A percentile compares a stretch with the other conserved stretches of the same genome.
These are phyloP conservation scores for Fusarium sp. DNA, from an alignment of 2,329 filamentous ascomycete species.

Conservation along the genomic window DNA sequence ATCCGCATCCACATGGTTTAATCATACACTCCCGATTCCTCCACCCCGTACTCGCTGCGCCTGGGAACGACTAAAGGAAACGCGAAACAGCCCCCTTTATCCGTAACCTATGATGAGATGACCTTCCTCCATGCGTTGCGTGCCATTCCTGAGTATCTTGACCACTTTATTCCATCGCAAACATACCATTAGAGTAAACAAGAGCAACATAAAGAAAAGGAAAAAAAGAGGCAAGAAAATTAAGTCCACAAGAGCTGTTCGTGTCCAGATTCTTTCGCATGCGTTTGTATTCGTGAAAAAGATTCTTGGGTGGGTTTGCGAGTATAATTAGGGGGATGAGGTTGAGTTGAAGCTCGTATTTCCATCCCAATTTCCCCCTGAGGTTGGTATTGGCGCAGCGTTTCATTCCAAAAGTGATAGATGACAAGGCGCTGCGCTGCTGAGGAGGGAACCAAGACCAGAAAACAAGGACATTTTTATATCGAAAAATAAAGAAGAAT, in stretches of 20 bases:
- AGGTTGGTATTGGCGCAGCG: neutral
- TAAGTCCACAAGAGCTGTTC: neutral
- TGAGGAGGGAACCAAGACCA: conserved; percentile 2
- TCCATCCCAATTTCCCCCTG: conserved; percentile 6
- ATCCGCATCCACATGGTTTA: conserved; percentile 20
- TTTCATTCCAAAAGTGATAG: conserved; percentile 6
- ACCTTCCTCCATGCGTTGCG: conserved; percentile 11
- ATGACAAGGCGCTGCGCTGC: neutral
- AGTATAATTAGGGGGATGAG: conserved; percentile 15
- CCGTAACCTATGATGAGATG: conserved; percentile 7
- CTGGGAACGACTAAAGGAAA: conserved; percentile 17
- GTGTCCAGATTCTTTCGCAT: conserved; percentile 13
- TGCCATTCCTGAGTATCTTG: conserved; percentile 21
- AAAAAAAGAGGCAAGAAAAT: neutral
- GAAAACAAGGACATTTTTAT: conserved; percentile 13
- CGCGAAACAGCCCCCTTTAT: conserved; percentile 5
- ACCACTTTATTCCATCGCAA: conserved; percentile 18
- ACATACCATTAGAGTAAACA: conserved; percentile 30
- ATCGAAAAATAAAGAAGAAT: conserved; percentile 3
- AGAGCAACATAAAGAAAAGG: conserved; percentile 9
- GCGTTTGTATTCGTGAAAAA: conserved; percentile 28
- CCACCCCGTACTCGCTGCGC: conserved; percentile 16
- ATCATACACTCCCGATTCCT: conserved; percentile 23
- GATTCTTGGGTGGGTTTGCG: conserved; percentile 6
- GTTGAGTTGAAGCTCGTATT: conserved; percentile 12